A percentile compares a stretch with the other conserved stretches of the same genome.
phyloP scores from a whole-genome alignment of 176 grass and related monocot genomes.

The Aegilops umbellulata region DNA sequence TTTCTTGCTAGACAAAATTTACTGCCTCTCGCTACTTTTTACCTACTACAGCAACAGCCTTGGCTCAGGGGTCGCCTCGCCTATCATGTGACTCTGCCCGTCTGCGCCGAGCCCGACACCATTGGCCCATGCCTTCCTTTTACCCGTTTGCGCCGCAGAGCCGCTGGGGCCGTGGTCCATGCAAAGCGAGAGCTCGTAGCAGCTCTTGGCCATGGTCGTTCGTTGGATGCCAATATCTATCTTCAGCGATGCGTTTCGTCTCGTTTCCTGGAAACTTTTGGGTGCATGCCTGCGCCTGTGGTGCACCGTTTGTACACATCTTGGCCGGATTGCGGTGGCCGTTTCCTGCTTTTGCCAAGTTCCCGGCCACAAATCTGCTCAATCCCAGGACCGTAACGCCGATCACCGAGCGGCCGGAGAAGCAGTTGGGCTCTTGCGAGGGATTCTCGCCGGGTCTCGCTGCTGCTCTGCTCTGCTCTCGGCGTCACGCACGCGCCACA shows the following conservation, averaged over 20 bases:
- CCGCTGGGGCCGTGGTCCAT: not conserved
- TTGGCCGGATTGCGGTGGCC: not conserved
- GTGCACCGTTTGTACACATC: not conserved
- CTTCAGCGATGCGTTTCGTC: not conserved
- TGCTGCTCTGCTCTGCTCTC: not conserved
- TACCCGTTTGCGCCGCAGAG: not conserved
- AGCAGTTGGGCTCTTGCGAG: not conserved
- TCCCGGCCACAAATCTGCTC: not conserved
- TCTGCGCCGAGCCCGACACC: not conserved
- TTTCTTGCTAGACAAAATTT: not conserved
- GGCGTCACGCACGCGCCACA: not conserved
- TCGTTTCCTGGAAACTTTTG: not conserved
- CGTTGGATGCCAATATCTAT: no score
- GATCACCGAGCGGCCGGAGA: not conserved
- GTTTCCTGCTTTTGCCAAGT: not conserved
- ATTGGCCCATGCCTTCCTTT: not conserved
- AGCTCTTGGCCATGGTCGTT: not conserved
- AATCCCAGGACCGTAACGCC: not conserved
- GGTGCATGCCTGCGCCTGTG: not conserved
- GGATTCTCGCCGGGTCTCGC: not conserved
- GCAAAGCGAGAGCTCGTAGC: not conserved
- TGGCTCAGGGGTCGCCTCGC: not conserved
- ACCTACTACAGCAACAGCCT: not conserved
- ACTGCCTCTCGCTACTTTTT: not conserved
- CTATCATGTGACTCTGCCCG: slow-evolving; percentile 4